Evolutionary conservation across 2,329 filamentous ascomycete species (phyloP).

Genomic region (Chaetomium olivaceum): DNA sequence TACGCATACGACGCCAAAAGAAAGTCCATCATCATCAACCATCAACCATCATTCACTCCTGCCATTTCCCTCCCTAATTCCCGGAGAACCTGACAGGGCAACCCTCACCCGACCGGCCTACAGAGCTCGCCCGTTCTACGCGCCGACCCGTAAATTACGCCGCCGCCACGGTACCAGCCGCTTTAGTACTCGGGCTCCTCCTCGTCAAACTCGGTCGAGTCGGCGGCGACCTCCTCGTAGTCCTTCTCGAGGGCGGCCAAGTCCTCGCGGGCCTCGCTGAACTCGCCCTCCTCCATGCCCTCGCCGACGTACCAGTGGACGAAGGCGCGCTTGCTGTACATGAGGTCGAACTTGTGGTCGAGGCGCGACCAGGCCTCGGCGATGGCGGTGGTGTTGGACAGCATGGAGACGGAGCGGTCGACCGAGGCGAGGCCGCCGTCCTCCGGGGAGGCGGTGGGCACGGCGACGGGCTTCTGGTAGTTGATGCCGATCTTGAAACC

Average conservation of each 20-base stretch:
- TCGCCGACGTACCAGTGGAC: constrained; percentile 83
- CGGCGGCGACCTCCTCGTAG: constrained; percentile 80
- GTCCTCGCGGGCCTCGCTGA: constrained; percentile 84
- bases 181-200: constrained; percentile 76
- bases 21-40: constrained; percentile 2
- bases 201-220: constrained; percentile 66
- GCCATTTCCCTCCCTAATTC: background rate
- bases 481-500: constrained; percentile 77
- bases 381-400: constrained; percentile 74
- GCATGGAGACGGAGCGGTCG: constrained; percentile 67
- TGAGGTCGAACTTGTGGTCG: constrained; percentile 75
- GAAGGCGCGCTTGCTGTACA: constrained; percentile 77
- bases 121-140: background rate
- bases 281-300: constrained; percentile 91
- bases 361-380: constrained; percentile 72
- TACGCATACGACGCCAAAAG: constrained; percentile 1
- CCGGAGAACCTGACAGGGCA: background rate
- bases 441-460: constrained; percentile 52
- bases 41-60: background rate
- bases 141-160: background rate
- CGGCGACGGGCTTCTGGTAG: constrained; percentile 66
- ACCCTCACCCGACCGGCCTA: background rate
- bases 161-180: constrained; percentile 2
- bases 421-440: constrained; percentile 63
- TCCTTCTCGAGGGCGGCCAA: constrained; percentile 83